Percentiles rank a stretch among this genome's conserved stretches.
These are phyloP conservation scores for Barnettozyma siamensis DNA, from an alignment of 805 yeast genomes.

Conservation along the genomic window DNA sequence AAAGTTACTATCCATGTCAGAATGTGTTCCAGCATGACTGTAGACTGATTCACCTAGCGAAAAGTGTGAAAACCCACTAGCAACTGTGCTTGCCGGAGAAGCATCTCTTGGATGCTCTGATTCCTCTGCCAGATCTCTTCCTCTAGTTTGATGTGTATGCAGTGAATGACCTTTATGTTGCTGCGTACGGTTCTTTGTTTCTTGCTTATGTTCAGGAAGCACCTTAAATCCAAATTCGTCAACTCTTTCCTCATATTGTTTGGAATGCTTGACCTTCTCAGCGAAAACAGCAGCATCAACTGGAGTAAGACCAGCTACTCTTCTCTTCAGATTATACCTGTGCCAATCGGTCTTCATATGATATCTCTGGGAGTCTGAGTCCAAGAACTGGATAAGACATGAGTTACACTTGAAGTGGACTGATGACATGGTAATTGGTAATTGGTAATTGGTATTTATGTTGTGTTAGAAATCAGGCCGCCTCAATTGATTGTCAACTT, in stretches of 20 bases:
- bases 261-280: slow-evolving; percentile 32
- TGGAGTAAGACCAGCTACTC: slow-evolving; percentile 80
- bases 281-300: slow-evolving; percentile 50
- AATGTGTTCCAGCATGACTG: slow-evolving; percentile 29
- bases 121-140: slow-evolving; percentile 18
- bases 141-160: slow-evolving; percentile 21
- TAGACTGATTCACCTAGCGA: slow-evolving; percentile 44
- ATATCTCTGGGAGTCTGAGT: slow-evolving; percentile 78
- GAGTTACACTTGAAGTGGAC: slow-evolving; percentile 73
- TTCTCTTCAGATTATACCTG: slow-evolving; percentile 87
- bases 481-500: too few species aligned
- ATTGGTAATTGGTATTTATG: too few species aligned
- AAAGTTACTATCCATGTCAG: slow-evolving; percentile 29
- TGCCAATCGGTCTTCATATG: slow-evolving; percentile 99
- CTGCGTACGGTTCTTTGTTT: neutral
- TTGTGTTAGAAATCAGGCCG: too few species aligned
- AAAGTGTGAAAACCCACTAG: slow-evolving; percentile 49
- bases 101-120: slow-evolving; percentile 27
- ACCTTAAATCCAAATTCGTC: slow-evolving; percentile 37
- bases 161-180: slow-evolving; percentile 11
- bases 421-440: slow-evolving; percentile 4
- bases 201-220: slow-evolving; percentile 19
- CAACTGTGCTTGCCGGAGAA: slow-evolving; percentile 52
- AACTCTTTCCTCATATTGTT: slow-evolving; percentile 28
- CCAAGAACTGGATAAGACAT: slow-evolving; percentile 73